Conservation (phyloP, 441 rosid species). For the Euphorbia celastroides region DNA sequence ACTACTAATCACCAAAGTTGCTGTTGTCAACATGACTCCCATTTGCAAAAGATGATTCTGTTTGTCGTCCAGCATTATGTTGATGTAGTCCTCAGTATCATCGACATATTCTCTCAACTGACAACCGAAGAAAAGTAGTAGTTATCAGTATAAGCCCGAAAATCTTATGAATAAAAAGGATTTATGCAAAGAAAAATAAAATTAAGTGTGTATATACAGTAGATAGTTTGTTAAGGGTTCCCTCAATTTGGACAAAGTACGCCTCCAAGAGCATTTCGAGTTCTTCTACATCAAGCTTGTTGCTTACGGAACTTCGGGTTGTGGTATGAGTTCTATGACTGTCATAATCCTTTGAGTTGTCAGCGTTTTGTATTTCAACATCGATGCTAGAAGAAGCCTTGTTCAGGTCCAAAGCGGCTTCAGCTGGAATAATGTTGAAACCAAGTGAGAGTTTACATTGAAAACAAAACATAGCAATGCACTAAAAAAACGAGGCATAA, state of each 20-base stretch:
- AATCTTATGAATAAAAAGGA: too few species aligned
- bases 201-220: slow-evolving; percentile 42
- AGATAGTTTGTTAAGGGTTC: slow-evolving; percentile 71
- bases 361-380: slow-evolving; percentile 32
- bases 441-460: not conserved
- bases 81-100: slow-evolving; percentile 86
- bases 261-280: slow-evolving; percentile 95
- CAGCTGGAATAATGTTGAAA: slow-evolving; percentile 42
- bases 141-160: too few species aligned
- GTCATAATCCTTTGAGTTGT: slow-evolving; percentile 38
- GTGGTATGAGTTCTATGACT: slow-evolving; percentile 57
- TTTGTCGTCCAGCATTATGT: slow-evolving; percentile 88
- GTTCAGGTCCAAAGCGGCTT: slow-evolving; percentile 34
- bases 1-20: slow-evolving; percentile 58
- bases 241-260: slow-evolving; percentile 82
- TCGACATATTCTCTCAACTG: slow-evolving; percentile 85
- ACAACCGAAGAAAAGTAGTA: too few species aligned
- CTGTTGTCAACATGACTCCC: slow-evolving; percentile 79
- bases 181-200: slow-evolving; percentile 4
- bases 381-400: slow-evolving; percentile 30
- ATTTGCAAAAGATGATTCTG: slow-evolving; percentile 82
- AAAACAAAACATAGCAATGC: too few species aligned
- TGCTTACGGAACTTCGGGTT: slow-evolving; percentile 48
- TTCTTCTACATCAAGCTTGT: slow-evolving; percentile 65
- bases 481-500: not conserved